Evolutionary conservation across 2,329 filamentous ascomycete species (phyloP).

Genomic region (Microcyclosporella mali): DNA sequence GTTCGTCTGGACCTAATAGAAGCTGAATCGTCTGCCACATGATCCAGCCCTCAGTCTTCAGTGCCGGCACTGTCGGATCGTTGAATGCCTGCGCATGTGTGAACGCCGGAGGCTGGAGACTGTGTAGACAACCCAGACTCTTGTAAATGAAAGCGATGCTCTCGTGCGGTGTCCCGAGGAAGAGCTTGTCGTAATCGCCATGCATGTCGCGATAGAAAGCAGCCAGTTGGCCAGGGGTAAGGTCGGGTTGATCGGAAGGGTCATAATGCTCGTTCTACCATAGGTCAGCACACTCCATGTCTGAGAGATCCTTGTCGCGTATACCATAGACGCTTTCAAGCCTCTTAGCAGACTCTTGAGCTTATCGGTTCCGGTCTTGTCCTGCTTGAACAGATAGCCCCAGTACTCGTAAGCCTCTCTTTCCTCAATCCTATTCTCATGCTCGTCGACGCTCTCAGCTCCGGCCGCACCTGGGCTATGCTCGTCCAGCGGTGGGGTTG

Average conservation of each 20-base stretch:
- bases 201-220: conserved; percentile 45
- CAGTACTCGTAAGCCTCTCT: conserved; percentile 45
- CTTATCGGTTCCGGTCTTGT: conserved; percentile 45
- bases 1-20: conserved; percentile 78
- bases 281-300: conserved; percentile 5
- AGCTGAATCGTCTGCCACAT: conserved; percentile 92
- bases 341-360: conserved; percentile 43
- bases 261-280: conserved; percentile 38
- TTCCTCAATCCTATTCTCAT: conserved; percentile 26
- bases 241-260: conserved; percentile 39
- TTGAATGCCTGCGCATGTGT: conserved; percentile 54
- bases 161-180: conserved; percentile 64
- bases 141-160: conserved; percentile 90
- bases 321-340: conserved; percentile 43
- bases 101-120: conserved; percentile 58
- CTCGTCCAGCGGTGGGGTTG: background rate
- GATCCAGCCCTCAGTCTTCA: conserved; percentile 79
- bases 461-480: conserved; percentile 7
- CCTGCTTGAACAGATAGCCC: conserved; percentile 46
- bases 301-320: conserved; percentile 12
- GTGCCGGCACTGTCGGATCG: conserved; percentile 70
- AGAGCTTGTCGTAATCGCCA: conserved; percentile 54
- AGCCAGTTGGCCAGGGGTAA: conserved; percentile 45
- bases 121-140: conserved; percentile 83
- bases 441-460: conserved; percentile 9